These are phyloP conservation scores for Protomyces pachydermus DNA, from an alignment of 1,139 yeast species.

Conservation along the genomic window DNA sequence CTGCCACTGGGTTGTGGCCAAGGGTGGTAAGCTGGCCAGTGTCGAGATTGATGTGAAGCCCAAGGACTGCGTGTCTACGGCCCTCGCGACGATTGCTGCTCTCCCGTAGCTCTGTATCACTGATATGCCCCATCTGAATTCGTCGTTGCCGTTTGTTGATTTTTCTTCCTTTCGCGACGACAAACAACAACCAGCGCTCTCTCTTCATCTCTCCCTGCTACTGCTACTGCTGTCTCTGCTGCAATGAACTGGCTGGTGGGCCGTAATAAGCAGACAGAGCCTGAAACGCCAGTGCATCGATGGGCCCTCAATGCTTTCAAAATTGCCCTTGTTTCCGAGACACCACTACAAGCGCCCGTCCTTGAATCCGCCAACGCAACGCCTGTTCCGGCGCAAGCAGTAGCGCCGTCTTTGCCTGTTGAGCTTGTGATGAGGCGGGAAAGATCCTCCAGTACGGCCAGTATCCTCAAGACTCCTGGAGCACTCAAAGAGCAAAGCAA, in stretches of 20 bases:
- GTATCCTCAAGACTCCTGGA: constrained; percentile 16
- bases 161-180: neutral
- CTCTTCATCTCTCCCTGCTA: neutral
- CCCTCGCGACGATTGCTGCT: constrained; percentile 37
- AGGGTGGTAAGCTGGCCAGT: constrained; percentile 63
- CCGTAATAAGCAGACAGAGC: neutral
- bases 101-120: neutral
- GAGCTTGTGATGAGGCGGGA: neutral
- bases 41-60: constrained; percentile 71
- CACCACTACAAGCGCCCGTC: neutral
- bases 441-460: neutral
- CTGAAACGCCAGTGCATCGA: constrained; percentile 20
- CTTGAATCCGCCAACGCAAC: neutral
- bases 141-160: neutral
- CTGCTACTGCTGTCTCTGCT: neutral
- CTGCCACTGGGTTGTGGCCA: constrained; percentile 77
- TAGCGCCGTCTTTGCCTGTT: neutral
- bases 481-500: neutral
- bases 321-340: constrained; percentile 9
- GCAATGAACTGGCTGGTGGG: constrained; percentile 23
- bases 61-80: constrained; percentile 63
- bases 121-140: neutral
- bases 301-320: constrained; percentile 22
- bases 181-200: constrained; percentile 3
- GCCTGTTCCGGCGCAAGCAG: neutral